Evolutionary conservation across 768 basidiomycete genomes (phyloP), one percentile per base, ranked within the genome.

Genomic region (Kockovaella imperatae): DNA sequence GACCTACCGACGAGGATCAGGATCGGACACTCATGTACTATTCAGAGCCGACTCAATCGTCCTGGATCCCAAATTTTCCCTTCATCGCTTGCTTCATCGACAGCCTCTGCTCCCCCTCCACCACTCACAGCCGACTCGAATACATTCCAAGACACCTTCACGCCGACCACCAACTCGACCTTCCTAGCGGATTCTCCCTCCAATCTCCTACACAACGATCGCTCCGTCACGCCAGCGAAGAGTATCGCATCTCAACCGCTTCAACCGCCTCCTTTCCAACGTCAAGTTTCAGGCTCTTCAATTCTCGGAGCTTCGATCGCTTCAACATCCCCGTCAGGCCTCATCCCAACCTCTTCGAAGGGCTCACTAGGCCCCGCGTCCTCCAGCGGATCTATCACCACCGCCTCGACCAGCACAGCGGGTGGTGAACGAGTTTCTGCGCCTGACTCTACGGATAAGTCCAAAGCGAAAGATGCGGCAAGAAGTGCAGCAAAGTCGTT

Each of bases 401-500:
- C 15, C 41, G 8, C 15, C 24, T 26, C 8, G 13, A 23, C 15
- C 41, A 4, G 14, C 32, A 34, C 32, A n/a, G n/a, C 32, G 32
- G 32, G 17, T 2, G 32, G 32, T 17, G 32, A 2, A 17, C 32
- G 17, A 34, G 32, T 17, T 13, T 42, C 50, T 7, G 54, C 46
- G 7, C 58, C 60, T 5, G 51, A 48, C n/a, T 51, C 56, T 11
- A 50, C 32, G 26, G 49, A 35, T 5, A 54, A 49, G 42, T 52
- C 55, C 29, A 50, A 49, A 30, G 64, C 64, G 6, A 63, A 60
- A 26, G 60, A 58, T 29, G 63, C 59, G 6, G 69, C 70, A 14
- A 53, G 50, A 38, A 55, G 57, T 18, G 66, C 69, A 0, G 70
- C 70, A 54, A 88, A 91, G 75, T 87, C 84, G 62, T 97, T 99